Evolutionary conservation across 2,329 filamentous ascomycete species (phyloP), one percentile per base, ranked within the genome.

Genomic region (Penicillium brasilianum): DNA sequence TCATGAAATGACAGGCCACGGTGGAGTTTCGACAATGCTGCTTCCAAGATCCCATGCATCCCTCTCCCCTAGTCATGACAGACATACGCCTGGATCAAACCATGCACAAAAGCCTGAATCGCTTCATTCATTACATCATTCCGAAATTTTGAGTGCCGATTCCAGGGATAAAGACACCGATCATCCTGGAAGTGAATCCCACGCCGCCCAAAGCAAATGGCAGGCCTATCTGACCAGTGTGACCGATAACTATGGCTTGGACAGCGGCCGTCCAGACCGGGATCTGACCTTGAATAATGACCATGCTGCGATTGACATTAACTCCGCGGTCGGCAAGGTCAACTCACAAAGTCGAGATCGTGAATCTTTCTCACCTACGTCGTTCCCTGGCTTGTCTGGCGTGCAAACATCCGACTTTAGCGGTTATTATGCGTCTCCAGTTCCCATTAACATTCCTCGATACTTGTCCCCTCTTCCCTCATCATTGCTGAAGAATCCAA

Each of bases 271-370:
- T 62, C 83, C 84, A 10, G 91, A 94, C 75, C 77, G 86, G 20
- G 91, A 94, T 68, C 78, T 90, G 1, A 86, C 87, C 30, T 85
- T 83, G 54, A 93, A 93, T 67, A 86, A 92, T 69, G 91, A 94
- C 66, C 77, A 79, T 32, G 84, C 84, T 53, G 90, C 90, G 16
- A 88, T 93, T 41, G 83, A 83, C 44, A 79, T 76, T 49, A 75
- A 76, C 49, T 78, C 76, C 55, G 78, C 81, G 1, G 66, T 78
- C n/a, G 73, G 75, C 51, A 57, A 69, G 54, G 71, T 72, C 22
- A 69, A 64, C 52, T 62, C 59, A 6, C 65, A 66, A 11, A 57
- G 55, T 16, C 52, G 61, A 11, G 62, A 58, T 32, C 55, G 59
- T 5, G 55, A 61, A 8, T 28, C 32, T 10, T 41, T 60, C 13